Base-by-base conservation (phyloP, 768 basidiomycete species). In the Rhodotorula diobovata region DNA sequence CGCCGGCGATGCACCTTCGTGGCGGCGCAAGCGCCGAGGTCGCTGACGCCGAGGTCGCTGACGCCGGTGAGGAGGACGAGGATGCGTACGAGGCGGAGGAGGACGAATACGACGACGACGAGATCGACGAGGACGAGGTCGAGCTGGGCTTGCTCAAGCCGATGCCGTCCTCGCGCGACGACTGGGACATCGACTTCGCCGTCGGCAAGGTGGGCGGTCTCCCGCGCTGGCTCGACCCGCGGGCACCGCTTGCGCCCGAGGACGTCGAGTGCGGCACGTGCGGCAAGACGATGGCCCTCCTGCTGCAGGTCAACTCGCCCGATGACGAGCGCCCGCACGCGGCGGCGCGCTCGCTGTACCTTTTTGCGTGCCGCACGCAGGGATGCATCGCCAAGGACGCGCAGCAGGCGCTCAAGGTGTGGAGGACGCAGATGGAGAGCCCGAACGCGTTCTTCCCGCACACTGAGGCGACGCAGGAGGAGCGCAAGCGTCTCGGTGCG, bases 101-200 rank as follows among this genome's bases (percentile, higher is more conserved):
- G 7, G 63, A 71, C 20, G 69, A 70, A 2, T 54, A 70, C n/a
- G 70, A 75, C 46, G 85, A 83, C 2, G 82, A 83, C 32, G 84
- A 84, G 2, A 85, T 85, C 15, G 85, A 86, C 8, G 86, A 86
- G 28, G 86, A 77, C 46, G 75, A 76, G 45, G 77, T 77, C 46
- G 76, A 86, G 60, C 61, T 77, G 7, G 76, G 76, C 0, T 56
- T 72, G 9, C 37, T 7, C 86, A 87, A 48, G 85, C 85, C 45
- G 80, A 82, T 76, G 84, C 85, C 34, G 86, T 87, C 69, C 15
- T 51, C 48, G 5, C 73, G 70, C 67, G 68, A 77, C 21, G 69
- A 54, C 7, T 77, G 72, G 72, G 68, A 77, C 62, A 62, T 77
- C 20, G 76, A 75, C 55, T 67, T 56, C 32, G 71, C 63, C 9